phyloP scores from a whole-genome alignment of 1,284 basidiomycete species.

The Abortiporus biennis region DNA sequence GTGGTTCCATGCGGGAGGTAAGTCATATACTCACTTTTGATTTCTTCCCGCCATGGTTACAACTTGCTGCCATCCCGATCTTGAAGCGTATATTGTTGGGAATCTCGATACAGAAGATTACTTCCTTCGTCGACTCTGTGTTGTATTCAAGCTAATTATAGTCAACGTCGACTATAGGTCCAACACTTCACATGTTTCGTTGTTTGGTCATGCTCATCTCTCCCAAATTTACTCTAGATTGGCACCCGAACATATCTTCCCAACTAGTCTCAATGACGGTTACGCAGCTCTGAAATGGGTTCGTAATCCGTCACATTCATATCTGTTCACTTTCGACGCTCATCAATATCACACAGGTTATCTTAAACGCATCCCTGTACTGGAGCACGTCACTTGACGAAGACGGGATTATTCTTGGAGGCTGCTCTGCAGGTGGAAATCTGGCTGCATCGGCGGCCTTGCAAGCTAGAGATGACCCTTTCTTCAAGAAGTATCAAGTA shows the following conservation, averaged over 20 bases:
- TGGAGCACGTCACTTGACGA: not conserved
- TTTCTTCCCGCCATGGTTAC: not conserved
- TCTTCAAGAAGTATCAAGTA: slow-evolving; percentile 7
- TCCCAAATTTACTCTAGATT: slow-evolving; percentile 11
- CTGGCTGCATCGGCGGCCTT: slow-evolving; percentile 12
- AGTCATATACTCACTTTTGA: not conserved
- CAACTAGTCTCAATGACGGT: slow-evolving; percentile 14
- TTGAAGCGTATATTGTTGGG: slow-evolving; percentile 5
- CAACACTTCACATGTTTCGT: not conserved
- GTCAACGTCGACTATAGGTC: slow-evolving; percentile 2
- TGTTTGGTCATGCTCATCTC: slow-evolving; percentile 13
- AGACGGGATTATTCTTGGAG: slow-evolving; percentile 13
- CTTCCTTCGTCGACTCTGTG: not conserved
- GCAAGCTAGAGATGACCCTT: slow-evolving; percentile 11
- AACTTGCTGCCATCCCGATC: not conserved
- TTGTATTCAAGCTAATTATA: not conserved
- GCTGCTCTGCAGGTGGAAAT: slow-evolving; percentile 13
- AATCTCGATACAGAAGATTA: slow-evolving; percentile 7
- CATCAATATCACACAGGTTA: not conserved
- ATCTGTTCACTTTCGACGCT: slow-evolving; percentile 2
- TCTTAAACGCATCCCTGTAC: not conserved
- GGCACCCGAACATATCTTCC: slow-evolving; percentile 16
- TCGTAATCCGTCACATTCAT: slow-evolving; percentile 15
- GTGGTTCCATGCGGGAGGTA: slow-evolving; percentile 7
- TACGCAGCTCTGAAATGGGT: slow-evolving; percentile 20